Conservation (phyloP, 1,284 basidiomycete genomes). For the Garcileccinum viscosum region DNA sequence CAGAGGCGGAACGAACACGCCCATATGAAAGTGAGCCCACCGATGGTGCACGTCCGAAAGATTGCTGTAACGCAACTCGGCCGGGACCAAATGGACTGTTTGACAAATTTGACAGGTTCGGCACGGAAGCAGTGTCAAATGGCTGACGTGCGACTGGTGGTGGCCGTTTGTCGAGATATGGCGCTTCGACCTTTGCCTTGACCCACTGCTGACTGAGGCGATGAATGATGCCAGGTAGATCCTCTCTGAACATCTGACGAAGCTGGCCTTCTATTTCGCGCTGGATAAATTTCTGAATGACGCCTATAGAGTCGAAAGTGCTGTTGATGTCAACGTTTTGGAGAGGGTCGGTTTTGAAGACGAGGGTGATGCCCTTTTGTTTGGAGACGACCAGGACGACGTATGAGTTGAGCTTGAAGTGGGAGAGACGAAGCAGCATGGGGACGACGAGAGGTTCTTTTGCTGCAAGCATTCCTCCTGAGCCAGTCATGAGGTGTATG, state of each 20-base stretch:
- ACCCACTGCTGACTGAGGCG: conserved; percentile 95
- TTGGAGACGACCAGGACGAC: conserved; percentile 97
- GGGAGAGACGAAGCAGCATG: conserved; percentile 96
- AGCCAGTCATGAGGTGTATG: conserved; percentile 77
- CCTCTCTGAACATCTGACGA: conserved; percentile 97
- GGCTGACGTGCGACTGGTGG: conserved; percentile 42
- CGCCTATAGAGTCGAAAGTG: conserved; percentile 97
- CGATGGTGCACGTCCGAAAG: conserved; percentile 26
- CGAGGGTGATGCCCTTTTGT: conserved; percentile 96
- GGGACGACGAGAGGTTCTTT: conserved; percentile 94
- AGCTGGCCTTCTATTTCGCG: conserved; percentile 97
- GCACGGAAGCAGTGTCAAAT: conserved; percentile 37
- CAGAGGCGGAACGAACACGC: conserved; percentile 35
- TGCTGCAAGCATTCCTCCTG: conserved; percentile 87
- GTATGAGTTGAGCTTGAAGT: conserved; percentile 93
- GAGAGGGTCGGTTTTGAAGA: conserved; percentile 99
- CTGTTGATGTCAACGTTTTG: conserved; percentile 98
- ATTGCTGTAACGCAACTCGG: conserved; percentile 8
- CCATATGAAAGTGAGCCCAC: conserved; percentile 28
- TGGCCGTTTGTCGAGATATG: conserved; percentile 66
- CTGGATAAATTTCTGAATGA: conserved; percentile 97
- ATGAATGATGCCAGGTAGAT: conserved; percentile 97
- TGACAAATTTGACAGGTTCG: conserved; percentile 27
- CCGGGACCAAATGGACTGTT: conserved; percentile 18
- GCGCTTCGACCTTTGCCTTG: conserved; percentile 83